These are phyloP conservation scores for Sclerotinia spermophila DNA, from an alignment of 2,329 filamentous ascomycete genomes.

Conservation along the genomic window DNA sequence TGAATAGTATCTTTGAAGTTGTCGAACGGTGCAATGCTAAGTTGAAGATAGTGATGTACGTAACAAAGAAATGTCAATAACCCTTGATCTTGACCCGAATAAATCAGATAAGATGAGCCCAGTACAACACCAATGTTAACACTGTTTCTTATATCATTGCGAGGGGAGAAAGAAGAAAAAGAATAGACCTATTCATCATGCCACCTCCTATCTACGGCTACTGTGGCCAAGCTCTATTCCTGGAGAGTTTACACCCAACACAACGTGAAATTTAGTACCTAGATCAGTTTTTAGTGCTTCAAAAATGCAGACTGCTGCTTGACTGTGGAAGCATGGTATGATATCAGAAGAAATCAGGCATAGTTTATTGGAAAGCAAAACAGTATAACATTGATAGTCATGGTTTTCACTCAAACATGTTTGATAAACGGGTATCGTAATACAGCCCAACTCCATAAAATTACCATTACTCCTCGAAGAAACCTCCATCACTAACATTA, in stretches of 20 bases:
- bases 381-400: not conserved
- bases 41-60: not conserved
- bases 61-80: not conserved
- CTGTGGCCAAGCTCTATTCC: not conserved
- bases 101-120: not conserved
- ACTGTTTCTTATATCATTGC: not conserved
- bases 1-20: not conserved
- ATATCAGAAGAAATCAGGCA: not conserved
- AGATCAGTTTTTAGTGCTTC: not conserved
- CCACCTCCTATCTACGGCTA: not conserved
- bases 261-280: not conserved
- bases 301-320: constrained; percentile 6
- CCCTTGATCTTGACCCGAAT: not conserved
- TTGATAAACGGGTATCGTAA: constrained; percentile 19
- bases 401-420: constrained; percentile 5
- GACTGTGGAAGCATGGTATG: not conserved
- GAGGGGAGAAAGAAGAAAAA: not conserved
- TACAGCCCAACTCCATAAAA: constrained; percentile 15
- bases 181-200: not conserved
- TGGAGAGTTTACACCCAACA: no score
- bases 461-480: constrained; percentile 47
- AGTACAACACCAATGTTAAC: not conserved
- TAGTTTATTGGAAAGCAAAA: not conserved
- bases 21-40: no score
- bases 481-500: constrained; percentile 53